Conservation (phyloP, 768 basidiomycete genomes). For the Exsudoporus frostii region DNA sequence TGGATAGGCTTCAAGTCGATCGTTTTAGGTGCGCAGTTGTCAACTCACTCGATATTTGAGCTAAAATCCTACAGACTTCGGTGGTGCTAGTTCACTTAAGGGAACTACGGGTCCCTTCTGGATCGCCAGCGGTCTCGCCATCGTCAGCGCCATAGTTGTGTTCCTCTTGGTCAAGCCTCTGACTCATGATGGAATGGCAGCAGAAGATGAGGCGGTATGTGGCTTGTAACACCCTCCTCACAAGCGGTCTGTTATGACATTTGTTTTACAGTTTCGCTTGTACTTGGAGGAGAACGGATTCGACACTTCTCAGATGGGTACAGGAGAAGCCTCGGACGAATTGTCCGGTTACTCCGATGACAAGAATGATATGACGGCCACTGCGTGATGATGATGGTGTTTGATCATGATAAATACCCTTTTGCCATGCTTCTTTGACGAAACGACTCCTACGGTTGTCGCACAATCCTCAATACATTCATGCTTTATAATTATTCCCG, state of each 20-base stretch:
- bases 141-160: conserved; percentile 73
- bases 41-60: neutral
- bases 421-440: neutral
- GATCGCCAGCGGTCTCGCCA: conserved; percentile 80
- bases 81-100: conserved; percentile 45
- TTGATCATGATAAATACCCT: conserved; percentile 1
- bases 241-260: neutral
- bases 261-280: conserved; percentile 61
- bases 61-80: conserved; percentile 45
- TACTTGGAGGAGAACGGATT: conserved; percentile 80
- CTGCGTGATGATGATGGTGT: conserved; percentile 10
- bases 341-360: conserved; percentile 15
- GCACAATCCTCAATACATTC: neutral
- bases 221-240: neutral
- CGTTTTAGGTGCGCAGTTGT: conserved; percentile 46
- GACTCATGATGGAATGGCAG: conserved; percentile 71
- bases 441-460: neutral
- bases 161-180: conserved; percentile 74
- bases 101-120: conserved; percentile 88
- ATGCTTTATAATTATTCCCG: neutral
- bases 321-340: conserved; percentile 30
- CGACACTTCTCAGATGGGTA: conserved; percentile 73
- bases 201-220: conserved; percentile 66
- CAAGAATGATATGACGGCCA: conserved; percentile 11
- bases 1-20: conserved; percentile 61